Conservation (phyloP, 129 eudicot species). For the Helianthus annuus region DNA sequence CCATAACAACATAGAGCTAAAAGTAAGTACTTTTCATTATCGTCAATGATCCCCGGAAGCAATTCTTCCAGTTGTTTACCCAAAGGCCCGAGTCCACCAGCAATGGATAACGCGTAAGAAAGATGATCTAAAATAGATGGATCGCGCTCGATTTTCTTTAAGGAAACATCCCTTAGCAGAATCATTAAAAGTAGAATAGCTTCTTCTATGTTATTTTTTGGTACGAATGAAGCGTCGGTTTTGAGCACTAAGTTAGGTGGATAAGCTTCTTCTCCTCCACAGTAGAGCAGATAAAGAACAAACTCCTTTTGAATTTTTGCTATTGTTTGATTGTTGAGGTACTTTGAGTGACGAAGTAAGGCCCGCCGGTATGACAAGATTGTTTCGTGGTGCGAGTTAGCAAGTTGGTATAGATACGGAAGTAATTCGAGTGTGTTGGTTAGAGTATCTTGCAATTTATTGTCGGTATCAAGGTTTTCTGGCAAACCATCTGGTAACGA, state of each 20-base stretch:
- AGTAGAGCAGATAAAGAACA: constrained; percentile 76
- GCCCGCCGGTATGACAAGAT: constrained; percentile 64
- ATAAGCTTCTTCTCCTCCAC: constrained; percentile 58
- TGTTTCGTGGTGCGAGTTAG: constrained; percentile 63
- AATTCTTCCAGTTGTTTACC: constrained; percentile 67
- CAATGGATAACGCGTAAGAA: constrained; percentile 63
- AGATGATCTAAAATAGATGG: constrained; percentile 85
- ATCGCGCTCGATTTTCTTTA: constrained; percentile 62
- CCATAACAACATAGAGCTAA: constrained; percentile 79
- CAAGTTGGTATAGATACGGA: constrained; percentile 80
- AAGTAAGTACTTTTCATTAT: constrained; percentile 52
- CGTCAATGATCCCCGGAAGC: constrained; percentile 56
- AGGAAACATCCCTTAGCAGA: constrained; percentile 55
- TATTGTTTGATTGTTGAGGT: constrained; percentile 55
- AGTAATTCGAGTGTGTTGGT: constrained; percentile 74
- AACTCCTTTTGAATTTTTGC: constrained; percentile 79
- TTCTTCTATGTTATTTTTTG: constrained; percentile 80
- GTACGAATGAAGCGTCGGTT: constrained; percentile 57
- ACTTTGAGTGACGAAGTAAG: constrained; percentile 62
- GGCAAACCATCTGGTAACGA: constrained; percentile 89
- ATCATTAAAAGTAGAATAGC: constrained; percentile 71
- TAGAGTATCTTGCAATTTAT: constrained; percentile 84
- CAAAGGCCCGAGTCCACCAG: constrained; percentile 54
- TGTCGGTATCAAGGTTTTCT: constrained; percentile 64
- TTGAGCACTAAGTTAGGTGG: constrained; percentile 62